Percentiles rank a stretch among this genome's conserved stretches.
These are phyloP conservation scores for Cardamine resedifolia DNA, from an alignment of 345 rosid genomes.

Conservation along the genomic window DNA sequence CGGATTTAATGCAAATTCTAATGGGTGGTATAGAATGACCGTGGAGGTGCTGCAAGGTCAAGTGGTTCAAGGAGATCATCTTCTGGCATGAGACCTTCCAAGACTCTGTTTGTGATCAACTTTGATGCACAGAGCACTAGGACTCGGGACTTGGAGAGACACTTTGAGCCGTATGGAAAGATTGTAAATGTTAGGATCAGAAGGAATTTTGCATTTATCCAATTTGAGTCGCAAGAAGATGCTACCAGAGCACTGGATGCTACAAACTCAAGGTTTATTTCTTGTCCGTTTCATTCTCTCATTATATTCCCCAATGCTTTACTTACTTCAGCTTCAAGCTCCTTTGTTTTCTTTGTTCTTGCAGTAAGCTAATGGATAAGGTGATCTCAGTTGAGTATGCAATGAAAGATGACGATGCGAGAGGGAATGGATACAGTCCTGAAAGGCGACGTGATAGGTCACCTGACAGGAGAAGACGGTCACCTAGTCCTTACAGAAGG, in stretches of 20 bases:
- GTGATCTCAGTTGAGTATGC: slow-evolving; percentile 97
- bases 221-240: slow-evolving; percentile 85
- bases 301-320: not conserved
- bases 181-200: slow-evolving; percentile 85
- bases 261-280: slow-evolving; percentile 66
- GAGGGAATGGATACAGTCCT: slow-evolving; percentile 64
- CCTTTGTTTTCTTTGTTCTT: not conserved
- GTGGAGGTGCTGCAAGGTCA: slow-evolving; percentile 58
- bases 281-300: not conserved
- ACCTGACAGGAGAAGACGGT: slow-evolving; percentile 72
- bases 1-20: not conserved
- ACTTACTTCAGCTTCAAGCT: not conserved
- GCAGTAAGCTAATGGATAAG: slow-evolving; percentile 87
- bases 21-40: slow-evolving; percentile 61
- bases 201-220: slow-evolving; percentile 95
- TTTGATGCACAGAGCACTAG: slow-evolving; percentile 84
- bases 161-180: slow-evolving; percentile 91
- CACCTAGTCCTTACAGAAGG: slow-evolving; percentile 80
- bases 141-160: slow-evolving; percentile 89
- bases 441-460: slow-evolving; percentile 76
- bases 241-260: slow-evolving; percentile 85
- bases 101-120: slow-evolving; percentile 91
- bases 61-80: slow-evolving; percentile 69
- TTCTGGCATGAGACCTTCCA: slow-evolving; percentile 66
- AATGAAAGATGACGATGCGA: slow-evolving; percentile 81